Evolutionary conservation across 164 flowering plant genomes (phyloP), one percentile per base, ranked within the genome.

Genomic region (Macadamia integrifolia): DNA sequence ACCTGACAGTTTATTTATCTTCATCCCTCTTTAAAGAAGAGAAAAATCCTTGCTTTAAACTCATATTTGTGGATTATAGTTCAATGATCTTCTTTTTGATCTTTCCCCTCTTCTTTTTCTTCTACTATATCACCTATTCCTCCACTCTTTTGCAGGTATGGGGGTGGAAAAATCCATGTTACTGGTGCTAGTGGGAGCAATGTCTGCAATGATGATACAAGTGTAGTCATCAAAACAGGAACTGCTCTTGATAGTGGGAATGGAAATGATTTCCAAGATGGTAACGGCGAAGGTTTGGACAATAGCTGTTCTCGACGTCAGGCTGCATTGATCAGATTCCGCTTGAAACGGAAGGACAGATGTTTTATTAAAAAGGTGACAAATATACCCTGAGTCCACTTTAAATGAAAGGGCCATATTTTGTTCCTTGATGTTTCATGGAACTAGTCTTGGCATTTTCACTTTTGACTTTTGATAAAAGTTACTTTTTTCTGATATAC

Each of bases 361-460:
- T 85, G 88, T 76, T 85, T 69, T 77, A 82, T 78, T 72, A 85
- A 85, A 65, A 85, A 81, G 88, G 88, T 83, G 60, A 64, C 14
- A 3, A 13, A 49, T 29, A n/a, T 50, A 46, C 44, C 28, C 50
- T 2, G 29, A 1, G 43, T 61, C 40, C 23, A 23, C 23, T 60
- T 60, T n/a, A n/a, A 23, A 23, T 23, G 23, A 23, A 23, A 23
- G 23, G 23, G 23, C 13, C 44, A 53, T 60, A 43, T 60, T 7
- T n/a, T 7, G 3, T 60, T 12, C 43, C 3, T 18, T 23, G 23
- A 23, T 23, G 23, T 53, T 53, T 12, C 14, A 17, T 14, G 57
- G 57, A 53, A 14, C 14, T 46, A 46, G 7, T 46, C 50, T 46
- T 9, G 7, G 50, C 0, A 2, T 4, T 11, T 46, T 46, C 50